Evolutionary conservation across 495 filamentous ascomycete genomes (phyloP).

Genomic region (Daldinia loculata): DNA sequence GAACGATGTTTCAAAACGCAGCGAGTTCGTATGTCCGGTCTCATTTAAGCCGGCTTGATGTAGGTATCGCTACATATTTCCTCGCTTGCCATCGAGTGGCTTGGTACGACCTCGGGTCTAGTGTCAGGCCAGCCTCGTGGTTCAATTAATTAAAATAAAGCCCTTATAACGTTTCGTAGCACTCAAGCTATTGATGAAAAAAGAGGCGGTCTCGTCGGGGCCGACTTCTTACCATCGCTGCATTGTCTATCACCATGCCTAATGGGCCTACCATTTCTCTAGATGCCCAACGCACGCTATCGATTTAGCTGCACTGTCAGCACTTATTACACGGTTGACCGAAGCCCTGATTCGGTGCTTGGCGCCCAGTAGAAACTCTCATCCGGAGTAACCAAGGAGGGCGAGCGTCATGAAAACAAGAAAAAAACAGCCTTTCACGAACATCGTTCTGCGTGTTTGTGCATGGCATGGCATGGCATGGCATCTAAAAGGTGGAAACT

Average conservation of each 20-base stretch:
- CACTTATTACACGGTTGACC: conserved; percentile 19
- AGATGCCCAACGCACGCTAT: conserved; percentile 37
- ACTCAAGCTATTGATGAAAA: background rate
- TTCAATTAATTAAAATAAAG: conserved; percentile 19
- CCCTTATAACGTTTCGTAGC: conserved; percentile 5
- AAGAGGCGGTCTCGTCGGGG: conserved; percentile 4
- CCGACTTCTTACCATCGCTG: conserved; percentile 3
- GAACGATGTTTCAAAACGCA: background rate
- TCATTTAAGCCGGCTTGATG: conserved; percentile 8
- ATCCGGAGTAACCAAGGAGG: conserved; percentile 33
- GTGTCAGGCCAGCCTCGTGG: conserved; percentile 7
- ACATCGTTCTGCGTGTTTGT: background rate
- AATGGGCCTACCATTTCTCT: conserved; percentile 17
- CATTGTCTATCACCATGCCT: conserved; percentile 20
- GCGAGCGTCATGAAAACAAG: conserved; percentile 16
- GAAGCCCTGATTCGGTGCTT: conserved; percentile 26
- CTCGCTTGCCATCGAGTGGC: conserved; percentile 14
- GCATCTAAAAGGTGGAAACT: conserved; percentile 17
- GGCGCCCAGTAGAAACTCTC: conserved; percentile 29
- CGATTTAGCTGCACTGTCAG: conserved; percentile 28
- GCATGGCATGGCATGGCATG: background rate
- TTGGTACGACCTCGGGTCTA: background rate
- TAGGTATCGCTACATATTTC: conserved; percentile 12
- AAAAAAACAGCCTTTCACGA: background rate
- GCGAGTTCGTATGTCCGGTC: conserved; percentile 3